Base-by-base conservation (phyloP, 805 yeast species). In the Ogataea philodendri region DNA sequence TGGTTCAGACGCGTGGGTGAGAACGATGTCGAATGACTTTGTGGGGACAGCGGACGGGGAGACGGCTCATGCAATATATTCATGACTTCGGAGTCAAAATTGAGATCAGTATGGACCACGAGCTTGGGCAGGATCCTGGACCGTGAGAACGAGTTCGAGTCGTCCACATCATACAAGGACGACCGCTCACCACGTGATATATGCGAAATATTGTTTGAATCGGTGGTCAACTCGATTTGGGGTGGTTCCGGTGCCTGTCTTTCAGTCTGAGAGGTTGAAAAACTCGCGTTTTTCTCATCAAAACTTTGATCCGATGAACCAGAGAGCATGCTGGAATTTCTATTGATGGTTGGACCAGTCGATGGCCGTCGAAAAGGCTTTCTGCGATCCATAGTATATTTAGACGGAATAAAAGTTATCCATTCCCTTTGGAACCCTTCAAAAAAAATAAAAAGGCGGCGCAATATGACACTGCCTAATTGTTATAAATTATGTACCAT, bases 71-170 rank as follows among this genome's bases (percentile, higher is more conserved):
- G 37, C 16, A 34, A 10, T 2, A 28, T 15, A 20, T 24, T 24
- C 15, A 14, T 18, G 13, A 29, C 23, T 9, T 25, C 35, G 10
- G 22, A 14, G 10, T 26, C 23, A 8, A 30, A n/a, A 7, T 4
- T 13, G 9, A 30, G 17, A 8, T 24, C 27, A 11, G 39, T 22
- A 15, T 36, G 35, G 16, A 36, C 18, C 10, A 25, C 22, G 15
- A 36, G 29, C 18, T 36, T 36, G 27, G 39, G 39, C 11, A 36
- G 27, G 13, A 36, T 35, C 21, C 22, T 22, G 7, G 39, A 29
- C 18, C 15, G 18, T 11, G 39, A 14, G n/a, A 23, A 15, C 21
- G 33, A 22, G 9, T 15, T 14, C 11, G 24, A 17, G 7, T 24
- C 24, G 5, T 35, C 39, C 14, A 35, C 26, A 19, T 28, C 26